phyloP scores from a whole-genome alignment of 306 rosid species.

The Vigna angularis region DNA sequence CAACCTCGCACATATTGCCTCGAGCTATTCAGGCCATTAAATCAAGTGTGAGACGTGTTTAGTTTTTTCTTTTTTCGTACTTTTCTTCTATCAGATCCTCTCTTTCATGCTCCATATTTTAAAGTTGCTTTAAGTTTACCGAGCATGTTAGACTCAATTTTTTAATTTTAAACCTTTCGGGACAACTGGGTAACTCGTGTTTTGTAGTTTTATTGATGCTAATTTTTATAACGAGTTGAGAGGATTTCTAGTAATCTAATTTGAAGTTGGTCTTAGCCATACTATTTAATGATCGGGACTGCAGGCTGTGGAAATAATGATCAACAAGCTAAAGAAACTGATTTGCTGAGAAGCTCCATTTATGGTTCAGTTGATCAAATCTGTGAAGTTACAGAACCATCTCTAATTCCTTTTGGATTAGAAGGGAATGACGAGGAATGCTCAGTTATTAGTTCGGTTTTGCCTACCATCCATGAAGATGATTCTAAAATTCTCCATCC shows the following conservation, averaged over 20 bases:
- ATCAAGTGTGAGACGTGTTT: background rate
- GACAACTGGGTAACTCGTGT: background rate
- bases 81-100: slow-evolving; percentile 11
- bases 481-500: slow-evolving; percentile 55
- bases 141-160: slow-evolving; percentile 3
- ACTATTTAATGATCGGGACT: slow-evolving; percentile 50
- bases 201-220: slow-evolving; percentile 25
- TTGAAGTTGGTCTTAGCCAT: slow-evolving; percentile 35
- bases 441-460: slow-evolving; percentile 52
- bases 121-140: background rate
- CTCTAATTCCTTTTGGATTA: slow-evolving; percentile 53
- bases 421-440: slow-evolving; percentile 53
- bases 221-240: slow-evolving; percentile 5
- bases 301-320: slow-evolving; percentile 60
- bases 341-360: slow-evolving; percentile 46
- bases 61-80: background rate
- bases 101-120: background rate
- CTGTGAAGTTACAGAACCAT: slow-evolving; percentile 50
- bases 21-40: slow-evolving; percentile 10
- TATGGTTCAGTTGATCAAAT: slow-evolving; percentile 60
- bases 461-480: slow-evolving; percentile 56
- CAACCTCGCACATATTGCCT: background rate
- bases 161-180: slow-evolving; percentile 27
- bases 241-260: slow-evolving; percentile 16
- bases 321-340: slow-evolving; percentile 52